These are phyloP conservation scores for Hortaea werneckii DNA, from an alignment of 2,329 filamentous ascomycete species.

Conservation along the genomic window DNA sequence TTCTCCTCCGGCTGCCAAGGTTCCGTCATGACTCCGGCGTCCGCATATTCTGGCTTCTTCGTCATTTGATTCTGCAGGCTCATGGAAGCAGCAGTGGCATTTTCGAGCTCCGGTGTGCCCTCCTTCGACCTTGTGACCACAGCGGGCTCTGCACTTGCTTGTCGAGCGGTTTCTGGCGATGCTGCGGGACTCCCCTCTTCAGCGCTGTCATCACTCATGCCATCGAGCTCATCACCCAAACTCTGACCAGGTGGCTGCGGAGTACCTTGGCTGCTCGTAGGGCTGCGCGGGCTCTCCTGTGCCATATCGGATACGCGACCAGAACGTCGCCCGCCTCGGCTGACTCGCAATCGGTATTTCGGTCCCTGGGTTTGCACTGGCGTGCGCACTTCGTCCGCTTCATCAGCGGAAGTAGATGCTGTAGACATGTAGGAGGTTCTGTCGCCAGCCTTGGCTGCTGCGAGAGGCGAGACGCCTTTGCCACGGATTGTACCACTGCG, in stretches of 20 bases:
- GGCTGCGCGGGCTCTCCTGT: constrained; percentile 16
- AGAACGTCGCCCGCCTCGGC: constrained; percentile 23
- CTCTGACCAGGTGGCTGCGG: constrained; percentile 56
- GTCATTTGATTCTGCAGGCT: constrained; percentile 4
- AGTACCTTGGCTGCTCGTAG: constrained; percentile 25
- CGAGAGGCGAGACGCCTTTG: constrained; percentile 28
- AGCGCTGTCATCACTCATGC: constrained; percentile 63
- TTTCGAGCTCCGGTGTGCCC: constrained; percentile 5
- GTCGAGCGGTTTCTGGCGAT: constrained; percentile 14
- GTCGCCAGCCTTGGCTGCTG: constrained; percentile 41
- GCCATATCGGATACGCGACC: constrained; percentile 40
- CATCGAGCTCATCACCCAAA: constrained; percentile 81
- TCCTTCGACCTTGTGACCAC: not conserved
- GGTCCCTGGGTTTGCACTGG: constrained; percentile 53
- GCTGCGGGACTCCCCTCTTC: constrained; percentile 14
- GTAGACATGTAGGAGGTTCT: constrained; percentile 72
- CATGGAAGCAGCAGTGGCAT: constrained; percentile 5
- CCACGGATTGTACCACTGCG: constrained; percentile 8
- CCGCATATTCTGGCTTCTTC: constrained; percentile 28
- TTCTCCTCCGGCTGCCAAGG: constrained; percentile 37
- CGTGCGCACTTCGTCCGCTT: constrained; percentile 54
- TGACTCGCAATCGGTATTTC: constrained; percentile 60
- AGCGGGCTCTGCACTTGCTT: constrained; percentile 30
- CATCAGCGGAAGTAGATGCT: constrained; percentile 73
- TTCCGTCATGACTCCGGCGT: constrained; percentile 54